Base-by-base conservation (phyloP, 2,329 filamentous ascomycete genomes). In the Hypoxylon sp. region DNA sequence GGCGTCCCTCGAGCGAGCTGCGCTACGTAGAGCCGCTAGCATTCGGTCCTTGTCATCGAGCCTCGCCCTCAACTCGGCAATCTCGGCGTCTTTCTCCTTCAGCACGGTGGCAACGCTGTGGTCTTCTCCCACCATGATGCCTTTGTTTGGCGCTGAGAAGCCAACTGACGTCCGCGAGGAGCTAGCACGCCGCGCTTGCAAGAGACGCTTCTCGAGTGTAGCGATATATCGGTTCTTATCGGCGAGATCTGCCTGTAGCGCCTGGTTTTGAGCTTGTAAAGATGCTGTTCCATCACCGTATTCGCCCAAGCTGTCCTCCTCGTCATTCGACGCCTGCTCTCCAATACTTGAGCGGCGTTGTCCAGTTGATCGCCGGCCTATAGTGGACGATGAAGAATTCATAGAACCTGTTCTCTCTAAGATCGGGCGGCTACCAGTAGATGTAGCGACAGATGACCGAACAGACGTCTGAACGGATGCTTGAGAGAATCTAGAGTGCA, bases 141-240 rank as follows among this genome's bases (percentile, higher is more conserved):
- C 86, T 74, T 88, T 89, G 76, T 86, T 88, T 39, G 85, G 82
- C 1, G 83, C 85, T 60, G 85, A 85, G 69, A 94, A 88, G 0
- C 91, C 91, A 66, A 92, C 88, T 5, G 94, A 97, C 10, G 95
- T 90, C 17, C 95, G 90, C 6, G 94, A 95, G 60, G 97, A 94
- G 80, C 94, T 98, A 0, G 94, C 94, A 52, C 95, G 87, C 44
- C 96, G 88, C 39, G 96, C 96, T 77, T 99, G 96, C 35, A 98
- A 84, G 1, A 99, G 84, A 26, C 96, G 89, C 80, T 97, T 97
- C 82, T 99, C 96, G 11, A 99, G 82, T 0, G 96, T 98, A 29
- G 92, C 88, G 74, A 98, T 98, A 79, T 99, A 99, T 33, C 96
- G 92, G 74, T 96, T 98, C 83, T 97, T 98, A 81, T 99, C 96